Evolutionary conservation across 768 basidiomycete species (phyloP).

Genomic region (Tricholomella constricta): DNA sequence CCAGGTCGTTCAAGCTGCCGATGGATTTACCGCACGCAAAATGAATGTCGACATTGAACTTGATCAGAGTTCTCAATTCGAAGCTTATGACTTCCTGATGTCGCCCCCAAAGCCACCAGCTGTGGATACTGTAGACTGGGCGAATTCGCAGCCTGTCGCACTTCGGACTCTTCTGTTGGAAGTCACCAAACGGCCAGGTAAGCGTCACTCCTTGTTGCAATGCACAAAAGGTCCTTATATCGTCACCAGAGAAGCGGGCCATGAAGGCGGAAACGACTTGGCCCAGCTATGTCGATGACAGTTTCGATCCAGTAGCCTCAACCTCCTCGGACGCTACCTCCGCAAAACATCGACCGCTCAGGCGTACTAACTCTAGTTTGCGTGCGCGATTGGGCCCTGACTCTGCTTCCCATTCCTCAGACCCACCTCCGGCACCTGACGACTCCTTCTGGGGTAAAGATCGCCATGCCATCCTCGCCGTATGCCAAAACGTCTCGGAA

Average conservation of each 20-base stretch:
- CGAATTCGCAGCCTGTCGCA: constrained; percentile 11
- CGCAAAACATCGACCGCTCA: neutral
- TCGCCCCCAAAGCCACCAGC: constrained; percentile 7
- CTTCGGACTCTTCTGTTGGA: constrained; percentile 11
- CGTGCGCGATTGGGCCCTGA: constrained; percentile 2
- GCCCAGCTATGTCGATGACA: neutral
- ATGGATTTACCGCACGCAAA: neutral
- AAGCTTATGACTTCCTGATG: neutral
- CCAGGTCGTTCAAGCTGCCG: neutral
- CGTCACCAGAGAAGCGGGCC: constrained; percentile 1
- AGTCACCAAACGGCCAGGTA: constrained; percentile 8
- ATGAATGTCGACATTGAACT: constrained; percentile 16
- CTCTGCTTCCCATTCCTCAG: neutral
- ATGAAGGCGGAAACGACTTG: constrained; percentile 5
- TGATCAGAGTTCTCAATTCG: constrained; percentile 3
- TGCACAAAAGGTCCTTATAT: neutral
- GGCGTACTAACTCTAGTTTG: constrained; percentile 4
- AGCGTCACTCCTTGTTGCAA: neutral
- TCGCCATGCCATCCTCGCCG: constrained; percentile 24
- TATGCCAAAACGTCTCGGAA: constrained; percentile 38
- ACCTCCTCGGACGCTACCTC: neutral
- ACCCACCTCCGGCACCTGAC: constrained; percentile 16
- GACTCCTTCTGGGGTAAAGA: constrained; percentile 16
- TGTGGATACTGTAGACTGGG: constrained; percentile 15
- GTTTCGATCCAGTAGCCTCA: neutral